Conservation (phyloP, 202 grass and related monocot genomes). For the Brachypodium distachyon region DNA sequence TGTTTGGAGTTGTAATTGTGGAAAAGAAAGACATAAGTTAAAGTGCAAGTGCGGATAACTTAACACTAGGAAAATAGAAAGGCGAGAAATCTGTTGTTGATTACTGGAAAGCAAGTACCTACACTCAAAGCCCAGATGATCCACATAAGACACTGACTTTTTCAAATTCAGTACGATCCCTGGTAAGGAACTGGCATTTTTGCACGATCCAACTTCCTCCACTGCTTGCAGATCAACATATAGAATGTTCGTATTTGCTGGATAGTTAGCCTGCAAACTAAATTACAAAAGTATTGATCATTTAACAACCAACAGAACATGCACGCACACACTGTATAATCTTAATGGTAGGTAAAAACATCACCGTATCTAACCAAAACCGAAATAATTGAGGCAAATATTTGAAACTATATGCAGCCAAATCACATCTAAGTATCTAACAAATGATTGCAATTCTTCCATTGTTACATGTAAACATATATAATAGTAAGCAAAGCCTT, state of each 20-base stretch:
- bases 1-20: background rate
- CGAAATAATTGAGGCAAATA: background rate
- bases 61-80: background rate
- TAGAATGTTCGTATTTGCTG: constrained; percentile 98
- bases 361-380: background rate
- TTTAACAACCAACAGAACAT: constrained; percentile 14
- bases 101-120: constrained; percentile 59
- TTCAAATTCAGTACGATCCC: constrained; percentile 97
- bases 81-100: constrained; percentile 2
- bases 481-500: background rate
- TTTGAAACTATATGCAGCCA: background rate
- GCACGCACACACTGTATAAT: background rate
- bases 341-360: background rate
- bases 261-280: constrained; percentile 79
- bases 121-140: constrained; percentile 89
- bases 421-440: background rate
- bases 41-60: background rate
- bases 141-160: constrained; percentile 68
- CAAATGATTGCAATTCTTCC: background rate
- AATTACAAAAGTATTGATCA: constrained; percentile 27
- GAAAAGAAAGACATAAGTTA: background rate
- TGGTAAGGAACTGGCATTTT: constrained; percentile 68
- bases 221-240: constrained; percentile 83
- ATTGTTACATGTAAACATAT: background rate
- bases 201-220: constrained; percentile 71